These are phyloP conservation scores for Diaporthe sp. DNA, from an alignment of 2,329 filamentous ascomycete genomes.

Conservation along the genomic window DNA sequence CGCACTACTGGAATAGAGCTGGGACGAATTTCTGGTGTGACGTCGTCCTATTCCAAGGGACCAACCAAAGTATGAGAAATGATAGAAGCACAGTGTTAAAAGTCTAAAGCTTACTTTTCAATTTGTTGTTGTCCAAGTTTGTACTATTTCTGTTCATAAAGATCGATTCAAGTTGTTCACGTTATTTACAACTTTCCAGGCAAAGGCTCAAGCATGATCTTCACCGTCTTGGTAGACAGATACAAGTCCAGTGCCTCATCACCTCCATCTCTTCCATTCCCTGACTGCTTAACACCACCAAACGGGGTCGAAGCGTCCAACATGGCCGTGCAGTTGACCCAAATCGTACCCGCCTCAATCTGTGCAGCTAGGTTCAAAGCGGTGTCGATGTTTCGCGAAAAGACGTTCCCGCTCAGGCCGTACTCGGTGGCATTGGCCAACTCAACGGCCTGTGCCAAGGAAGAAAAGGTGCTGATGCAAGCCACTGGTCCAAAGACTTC, in stretches of 20 bases:
- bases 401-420: not conserved
- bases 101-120: no score
- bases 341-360: not conserved
- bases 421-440: not conserved
- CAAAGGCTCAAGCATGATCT: not conserved
- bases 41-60: no score
- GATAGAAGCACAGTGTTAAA: no score
- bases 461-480: not conserved
- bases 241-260: slow-evolving; percentile 2
- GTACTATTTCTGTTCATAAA: not conserved
- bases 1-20: no score
- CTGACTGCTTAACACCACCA: not conserved
- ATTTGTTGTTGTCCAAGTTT: not conserved
- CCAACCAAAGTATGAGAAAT: no score
- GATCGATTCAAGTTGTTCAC: not conserved
- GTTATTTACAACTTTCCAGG: not conserved
- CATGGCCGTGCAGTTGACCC: not conserved
- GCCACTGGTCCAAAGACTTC: not conserved
- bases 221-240: not conserved
- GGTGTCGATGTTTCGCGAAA: not conserved
- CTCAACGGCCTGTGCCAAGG: not conserved
- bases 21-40: no score
- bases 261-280: slow-evolving; percentile 10
- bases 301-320: not conserved
- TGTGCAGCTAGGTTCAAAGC: not conserved